Conservation (phyloP, 176 grass and related monocot species). For the Phoenix roebelenii region DNA sequence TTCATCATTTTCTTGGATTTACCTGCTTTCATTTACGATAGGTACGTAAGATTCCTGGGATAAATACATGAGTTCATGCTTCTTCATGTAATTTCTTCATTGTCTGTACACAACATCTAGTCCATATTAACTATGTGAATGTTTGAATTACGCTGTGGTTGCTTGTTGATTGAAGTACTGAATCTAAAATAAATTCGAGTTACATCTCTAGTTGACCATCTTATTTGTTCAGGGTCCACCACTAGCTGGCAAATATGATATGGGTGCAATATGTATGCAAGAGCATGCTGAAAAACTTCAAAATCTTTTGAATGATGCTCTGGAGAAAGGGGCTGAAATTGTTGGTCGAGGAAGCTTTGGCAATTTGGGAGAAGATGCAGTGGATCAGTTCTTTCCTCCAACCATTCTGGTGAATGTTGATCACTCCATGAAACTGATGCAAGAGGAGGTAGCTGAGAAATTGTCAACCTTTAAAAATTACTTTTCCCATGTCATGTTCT, state of each 20-base stretch:
- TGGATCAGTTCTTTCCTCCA: slow-evolving; percentile 92
- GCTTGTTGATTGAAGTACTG: no score
- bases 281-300: slow-evolving; percentile 92
- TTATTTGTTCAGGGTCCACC: slow-evolving; percentile 48
- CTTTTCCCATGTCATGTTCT: neutral
- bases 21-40: no score
- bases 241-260: slow-evolving; percentile 80
- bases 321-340: slow-evolving; percentile 84
- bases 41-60: no score
- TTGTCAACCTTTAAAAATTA: neutral
- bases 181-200: no score
- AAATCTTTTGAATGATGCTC: slow-evolving; percentile 75
- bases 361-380: slow-evolving; percentile 72
- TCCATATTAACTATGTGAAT: no score
- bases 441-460: slow-evolving; percentile 67
- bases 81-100: no score
- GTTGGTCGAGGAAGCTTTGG: slow-evolving; percentile 81
- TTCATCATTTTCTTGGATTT: no score
- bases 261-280: slow-evolving; percentile 98
- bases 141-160: no score
- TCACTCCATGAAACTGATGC: slow-evolving; percentile 98
- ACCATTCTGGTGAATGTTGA: slow-evolving; percentile 93
- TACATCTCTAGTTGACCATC: neutral
- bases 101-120: no score
- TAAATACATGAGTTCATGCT: no score